Evolutionary conservation across 2,329 filamentous ascomycete genomes (phyloP).

Genomic region (Aureobasidium sp.): DNA sequence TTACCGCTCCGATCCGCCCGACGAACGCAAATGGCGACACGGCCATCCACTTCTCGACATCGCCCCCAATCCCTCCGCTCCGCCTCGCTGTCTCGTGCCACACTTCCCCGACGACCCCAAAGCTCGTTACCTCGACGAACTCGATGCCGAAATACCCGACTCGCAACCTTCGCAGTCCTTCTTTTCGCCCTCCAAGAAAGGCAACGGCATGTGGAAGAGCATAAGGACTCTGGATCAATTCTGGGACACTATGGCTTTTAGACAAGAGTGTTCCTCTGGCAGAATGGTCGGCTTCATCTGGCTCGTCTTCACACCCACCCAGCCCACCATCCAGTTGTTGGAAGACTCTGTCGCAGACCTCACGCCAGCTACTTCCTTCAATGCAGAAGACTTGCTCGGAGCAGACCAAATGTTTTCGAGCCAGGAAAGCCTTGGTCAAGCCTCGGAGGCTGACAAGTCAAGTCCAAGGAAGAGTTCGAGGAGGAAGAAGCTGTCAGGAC

Average conservation of each 20-base stretch:
- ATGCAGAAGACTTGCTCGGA: background rate
- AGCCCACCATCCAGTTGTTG: background rate
- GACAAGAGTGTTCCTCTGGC: conserved; percentile 91
- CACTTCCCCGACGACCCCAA: conserved; percentile 95
- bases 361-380: background rate
- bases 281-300: conserved; percentile 90
- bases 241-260: conserved; percentile 97
- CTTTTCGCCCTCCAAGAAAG: conserved; percentile 32
- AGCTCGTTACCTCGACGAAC: conserved; percentile 74
- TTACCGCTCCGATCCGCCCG: conserved; percentile 31
- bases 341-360: background rate
- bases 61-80: conserved; percentile 52
- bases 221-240: conserved; percentile 82
- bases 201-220: conserved; percentile 69
- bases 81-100: conserved; percentile 76
- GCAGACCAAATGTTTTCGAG: background rate
- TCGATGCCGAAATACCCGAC: conserved; percentile 71
- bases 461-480: conserved; percentile 20
- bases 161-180: conserved; percentile 25
- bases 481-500: conserved; percentile 47
- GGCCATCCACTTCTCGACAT: conserved; percentile 70
- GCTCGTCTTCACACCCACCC: conserved; percentile 64
- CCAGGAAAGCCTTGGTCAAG: background rate
- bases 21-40: conserved; percentile 41
- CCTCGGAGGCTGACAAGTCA: background rate